Evolutionary conservation across 192 early-diverging fungal species (phyloP).

Genomic region (Coemansia sp.): DNA sequence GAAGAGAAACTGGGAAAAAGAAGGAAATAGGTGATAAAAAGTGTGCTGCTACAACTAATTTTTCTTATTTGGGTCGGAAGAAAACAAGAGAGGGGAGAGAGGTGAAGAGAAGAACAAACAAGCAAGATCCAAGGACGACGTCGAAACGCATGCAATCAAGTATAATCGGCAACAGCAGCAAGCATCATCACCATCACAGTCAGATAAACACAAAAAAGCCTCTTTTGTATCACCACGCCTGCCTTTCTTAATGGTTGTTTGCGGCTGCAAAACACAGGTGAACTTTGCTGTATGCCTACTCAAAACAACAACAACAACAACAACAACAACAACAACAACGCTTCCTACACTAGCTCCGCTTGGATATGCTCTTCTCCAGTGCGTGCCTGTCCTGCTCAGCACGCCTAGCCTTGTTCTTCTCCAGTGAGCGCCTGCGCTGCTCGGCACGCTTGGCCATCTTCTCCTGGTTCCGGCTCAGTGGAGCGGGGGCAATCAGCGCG

Average conservation of each 20-base stretch:
- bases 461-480: constrained; percentile 47
- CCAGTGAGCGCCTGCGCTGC: constrained; percentile 38
- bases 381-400: not conserved
- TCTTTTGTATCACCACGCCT: not conserved
- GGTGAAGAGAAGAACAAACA: not conserved
- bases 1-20: too few relatives aligned
- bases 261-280: too few relatives aligned
- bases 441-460: constrained; percentile 45
- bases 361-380: too few relatives aligned
- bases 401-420: not conserved
- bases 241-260: too few relatives aligned
- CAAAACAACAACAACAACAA: too few relatives aligned
- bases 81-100: not conserved
- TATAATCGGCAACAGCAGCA: too few relatives aligned
- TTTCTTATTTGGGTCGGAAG: not conserved
- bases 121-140: not conserved
- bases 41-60: too few relatives aligned
- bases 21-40: too few relatives aligned
- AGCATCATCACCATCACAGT: too few relatives aligned
- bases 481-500: constrained; percentile 10
- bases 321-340: too few relatives aligned
- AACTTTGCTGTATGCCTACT: not conserved
- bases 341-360: too few relatives aligned
- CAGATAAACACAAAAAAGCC: not conserved
- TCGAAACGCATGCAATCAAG: too few relatives aligned